Percentiles rank a stretch among this genome's conserved stretches.
Conservation (phyloP, 2,329 filamentous ascomycete genomes). For the Colletotrichum musae region DNA sequence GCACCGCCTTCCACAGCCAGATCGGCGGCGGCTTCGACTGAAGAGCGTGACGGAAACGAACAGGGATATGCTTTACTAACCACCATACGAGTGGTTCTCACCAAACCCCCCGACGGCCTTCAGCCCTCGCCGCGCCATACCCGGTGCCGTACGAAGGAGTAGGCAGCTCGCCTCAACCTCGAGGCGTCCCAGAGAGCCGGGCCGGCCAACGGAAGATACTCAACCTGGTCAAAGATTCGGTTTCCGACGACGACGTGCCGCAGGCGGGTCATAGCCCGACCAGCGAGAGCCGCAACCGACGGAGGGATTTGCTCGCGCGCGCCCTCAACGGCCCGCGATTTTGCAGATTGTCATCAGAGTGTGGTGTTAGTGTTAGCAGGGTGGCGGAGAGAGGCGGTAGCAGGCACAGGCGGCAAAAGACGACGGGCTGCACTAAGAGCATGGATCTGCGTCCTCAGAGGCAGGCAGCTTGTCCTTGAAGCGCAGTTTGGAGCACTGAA, state of each 20-base stretch:
- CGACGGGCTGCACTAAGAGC: constrained; percentile 3
- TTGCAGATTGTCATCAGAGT: constrained; percentile 35
- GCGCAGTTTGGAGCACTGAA: not conserved
- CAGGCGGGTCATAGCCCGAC: constrained; percentile 40
- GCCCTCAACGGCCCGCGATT: constrained; percentile 40
- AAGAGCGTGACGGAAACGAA: constrained; percentile 46
- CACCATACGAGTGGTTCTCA: constrained; percentile 32
- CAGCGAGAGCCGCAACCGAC: constrained; percentile 40
- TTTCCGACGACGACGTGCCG: constrained; percentile 34
- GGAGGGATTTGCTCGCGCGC: constrained; percentile 31
- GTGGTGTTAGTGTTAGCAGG: constrained; percentile 38
- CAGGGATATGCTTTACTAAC: constrained; percentile 35
- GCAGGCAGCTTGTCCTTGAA: constrained; percentile 28
- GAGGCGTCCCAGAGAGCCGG: constrained; percentile 24
- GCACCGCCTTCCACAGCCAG: constrained; percentile 96
- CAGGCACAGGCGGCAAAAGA: not conserved
- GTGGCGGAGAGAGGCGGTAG: not conserved
- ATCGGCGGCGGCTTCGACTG: constrained; percentile 77
- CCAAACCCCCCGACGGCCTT: constrained; percentile 38
- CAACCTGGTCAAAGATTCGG: constrained; percentile 11
- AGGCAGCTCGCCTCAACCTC: constrained; percentile 31
- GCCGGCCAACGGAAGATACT: constrained; percentile 3
- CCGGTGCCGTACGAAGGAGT: constrained; percentile 38
- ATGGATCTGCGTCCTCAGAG: constrained; percentile 14
- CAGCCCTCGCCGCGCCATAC: constrained; percentile 40